Conservation (phyloP, 352 stramenopile species). For the Thalassiosira exigua region DNA sequence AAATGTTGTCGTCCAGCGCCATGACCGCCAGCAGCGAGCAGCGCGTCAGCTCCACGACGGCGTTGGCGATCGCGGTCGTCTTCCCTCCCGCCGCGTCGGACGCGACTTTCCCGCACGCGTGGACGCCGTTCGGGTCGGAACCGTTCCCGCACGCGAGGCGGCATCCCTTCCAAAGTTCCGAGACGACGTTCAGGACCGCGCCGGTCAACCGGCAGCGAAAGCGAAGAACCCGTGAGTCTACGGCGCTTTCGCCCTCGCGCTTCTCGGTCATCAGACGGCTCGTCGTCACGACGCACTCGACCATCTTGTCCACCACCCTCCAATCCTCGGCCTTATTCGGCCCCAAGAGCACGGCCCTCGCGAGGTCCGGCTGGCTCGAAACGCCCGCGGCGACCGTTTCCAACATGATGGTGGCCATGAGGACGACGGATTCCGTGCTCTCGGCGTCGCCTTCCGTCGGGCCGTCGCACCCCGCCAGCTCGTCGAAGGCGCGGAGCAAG, state of each 20-base stretch:
- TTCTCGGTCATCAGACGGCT: slow-evolving; percentile 14
- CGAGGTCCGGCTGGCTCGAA: slow-evolving; percentile 38
- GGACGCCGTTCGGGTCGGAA: slow-evolving; percentile 15
- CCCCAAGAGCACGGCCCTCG: slow-evolving; percentile 33
- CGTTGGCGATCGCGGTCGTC: slow-evolving; percentile 27
- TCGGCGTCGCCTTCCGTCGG: slow-evolving; percentile 4
- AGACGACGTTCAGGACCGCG: slow-evolving; percentile 36
- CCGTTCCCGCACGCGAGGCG: slow-evolving; percentile 21
- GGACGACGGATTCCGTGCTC: slow-evolving; percentile 19
- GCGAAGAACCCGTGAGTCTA: slow-evolving; percentile 22
- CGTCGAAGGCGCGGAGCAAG: slow-evolving; percentile 28
- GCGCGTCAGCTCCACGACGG: slow-evolving; percentile 33
- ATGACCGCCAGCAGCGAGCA: slow-evolving; percentile 36
- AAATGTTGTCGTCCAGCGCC: slow-evolving; percentile 30
- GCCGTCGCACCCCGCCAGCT: slow-evolving; percentile 10
- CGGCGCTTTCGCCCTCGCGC: slow-evolving; percentile 7
- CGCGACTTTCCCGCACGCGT: slow-evolving; percentile 34
- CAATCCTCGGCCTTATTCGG: slow-evolving; percentile 25
- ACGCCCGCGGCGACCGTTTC: slow-evolving; percentile 45
- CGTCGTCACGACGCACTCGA: slow-evolving; percentile 21
- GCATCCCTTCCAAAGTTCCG: slow-evolving; percentile 53
- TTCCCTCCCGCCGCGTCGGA: slow-evolving; percentile 8
- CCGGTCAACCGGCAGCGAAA: slow-evolving; percentile 36
- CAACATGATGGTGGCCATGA: slow-evolving; percentile 30
- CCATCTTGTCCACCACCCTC: slow-evolving; percentile 40